Conservation (phyloP, 345 rosid species). For the Erucastrum elatum region DNA sequence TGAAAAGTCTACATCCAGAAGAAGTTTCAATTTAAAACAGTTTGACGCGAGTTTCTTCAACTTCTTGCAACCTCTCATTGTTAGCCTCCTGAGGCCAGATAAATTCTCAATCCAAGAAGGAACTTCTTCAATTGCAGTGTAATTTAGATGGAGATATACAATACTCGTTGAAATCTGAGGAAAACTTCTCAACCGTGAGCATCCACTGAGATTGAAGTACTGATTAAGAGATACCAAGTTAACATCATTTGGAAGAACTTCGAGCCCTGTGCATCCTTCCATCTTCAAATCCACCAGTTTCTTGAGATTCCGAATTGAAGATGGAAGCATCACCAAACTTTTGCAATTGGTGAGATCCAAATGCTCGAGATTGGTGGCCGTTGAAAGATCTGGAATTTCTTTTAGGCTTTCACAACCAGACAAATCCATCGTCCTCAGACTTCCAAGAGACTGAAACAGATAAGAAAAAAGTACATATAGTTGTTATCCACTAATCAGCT, state of each 20-base stretch:
- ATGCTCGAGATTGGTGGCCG: background rate
- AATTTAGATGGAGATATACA: background rate
- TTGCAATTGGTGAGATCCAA: background rate
- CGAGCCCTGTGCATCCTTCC: background rate
- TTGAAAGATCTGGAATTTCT: background rate
- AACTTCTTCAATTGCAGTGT: background rate
- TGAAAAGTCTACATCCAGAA: background rate
- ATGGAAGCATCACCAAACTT: background rate
- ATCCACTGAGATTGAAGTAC: background rate
- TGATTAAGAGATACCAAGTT: background rate
- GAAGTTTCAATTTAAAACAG: background rate
- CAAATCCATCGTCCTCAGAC: background rate
- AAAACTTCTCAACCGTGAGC: background rate
- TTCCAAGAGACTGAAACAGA: conserved; percentile 7
- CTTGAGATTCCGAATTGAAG: background rate
- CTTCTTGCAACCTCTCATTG: background rate
- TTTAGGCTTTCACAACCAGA: background rate
- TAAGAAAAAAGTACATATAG: background rate
- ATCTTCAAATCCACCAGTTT: background rate
- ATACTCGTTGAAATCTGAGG: conserved; percentile 1
- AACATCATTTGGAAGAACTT: background rate
- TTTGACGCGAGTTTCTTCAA: conserved; percentile 8
- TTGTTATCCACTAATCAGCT: background rate
- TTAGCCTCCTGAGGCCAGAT: background rate
- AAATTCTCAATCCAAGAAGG: conserved; percentile 1